These are phyloP conservation scores for Pinus tabuliformis DNA, from an alignment of 75 land plant genomes.

Conservation along the genomic window DNA sequence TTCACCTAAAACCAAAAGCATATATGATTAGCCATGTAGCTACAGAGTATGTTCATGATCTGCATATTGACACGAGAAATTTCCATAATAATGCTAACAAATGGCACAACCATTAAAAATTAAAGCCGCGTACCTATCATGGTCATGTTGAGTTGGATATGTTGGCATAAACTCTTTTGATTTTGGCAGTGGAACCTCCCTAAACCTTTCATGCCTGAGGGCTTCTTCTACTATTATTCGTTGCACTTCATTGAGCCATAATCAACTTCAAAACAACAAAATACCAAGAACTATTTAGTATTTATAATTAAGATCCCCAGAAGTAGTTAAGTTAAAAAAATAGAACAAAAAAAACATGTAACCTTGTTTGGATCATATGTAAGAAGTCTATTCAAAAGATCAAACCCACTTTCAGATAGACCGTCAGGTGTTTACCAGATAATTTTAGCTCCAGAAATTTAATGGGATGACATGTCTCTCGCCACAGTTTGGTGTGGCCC, in stretches of 20 bases:
- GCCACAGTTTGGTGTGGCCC: too few species aligned
- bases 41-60: neutral
- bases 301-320: neutral
- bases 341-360: too few species aligned
- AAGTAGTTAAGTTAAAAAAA: neutral
- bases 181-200: constrained; percentile 93
- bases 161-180: constrained; percentile 94
- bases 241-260: constrained; percentile 29
- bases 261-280: neutral
- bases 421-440: too few species aligned
- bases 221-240: constrained; percentile 90
- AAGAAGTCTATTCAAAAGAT: too few species aligned
- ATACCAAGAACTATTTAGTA: neutral
- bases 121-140: constrained; percentile 52
- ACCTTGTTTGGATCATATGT: too few species aligned
- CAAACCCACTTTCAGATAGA: too few species aligned
- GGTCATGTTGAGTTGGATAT: constrained; percentile 87
- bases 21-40: neutral
- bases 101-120: neutral
- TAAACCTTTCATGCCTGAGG: constrained; percentile 92
- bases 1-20: too few species aligned
- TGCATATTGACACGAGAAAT: neutral
- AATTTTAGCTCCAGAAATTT: too few species aligned
- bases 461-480: too few species aligned
- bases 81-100: neutral